phyloP scores from a whole-genome alignment of 352 stramenopile species.

The Hyaloperonospora brassicae region DNA sequence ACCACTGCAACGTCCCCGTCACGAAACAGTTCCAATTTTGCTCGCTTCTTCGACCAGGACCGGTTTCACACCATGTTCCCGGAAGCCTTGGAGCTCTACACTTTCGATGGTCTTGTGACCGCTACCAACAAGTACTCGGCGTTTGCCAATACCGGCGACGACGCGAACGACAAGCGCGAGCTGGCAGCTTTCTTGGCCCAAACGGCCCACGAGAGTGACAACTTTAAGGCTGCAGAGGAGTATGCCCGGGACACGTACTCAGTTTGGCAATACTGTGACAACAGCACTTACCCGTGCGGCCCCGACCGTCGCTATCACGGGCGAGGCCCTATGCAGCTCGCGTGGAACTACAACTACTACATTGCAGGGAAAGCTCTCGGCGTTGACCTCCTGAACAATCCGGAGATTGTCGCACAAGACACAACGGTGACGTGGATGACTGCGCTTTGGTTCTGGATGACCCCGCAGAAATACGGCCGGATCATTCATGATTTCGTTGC shows the following conservation, averaged over 20 bases:
- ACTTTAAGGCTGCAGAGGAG: constrained; percentile 36
- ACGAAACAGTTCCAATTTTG: constrained; percentile 14
- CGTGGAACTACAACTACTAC: constrained; percentile 56
- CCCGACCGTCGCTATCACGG: constrained; percentile 37
- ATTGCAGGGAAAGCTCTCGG: constrained; percentile 26
- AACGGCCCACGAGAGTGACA: constrained; percentile 35
- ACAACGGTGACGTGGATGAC: constrained; percentile 36
- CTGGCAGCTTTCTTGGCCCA: constrained; percentile 42
- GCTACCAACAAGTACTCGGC: constrained; percentile 31
- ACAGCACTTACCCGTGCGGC: constrained; percentile 25
- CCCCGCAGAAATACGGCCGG: constrained; percentile 26
- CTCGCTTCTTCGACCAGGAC: constrained; percentile 32
- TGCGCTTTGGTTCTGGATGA: constrained; percentile 51
- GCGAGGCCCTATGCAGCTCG: constrained; percentile 44
- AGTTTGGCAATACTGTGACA: constrained; percentile 40
- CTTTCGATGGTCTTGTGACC: constrained; percentile 33
- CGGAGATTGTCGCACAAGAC: constrained; percentile 34
- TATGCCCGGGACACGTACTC: constrained; percentile 31
- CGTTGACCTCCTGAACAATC: constrained; percentile 33
- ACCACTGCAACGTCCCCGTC: constrained; percentile 7
- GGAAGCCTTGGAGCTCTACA: constrained; percentile 33
- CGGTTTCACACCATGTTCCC: constrained; percentile 33
- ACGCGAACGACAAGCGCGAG: constrained; percentile 32
- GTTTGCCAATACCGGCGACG: constrained; percentile 42
- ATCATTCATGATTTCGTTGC: constrained; percentile 40